Base-by-base conservation (phyloP, 2,329 filamentous ascomycete genomes). In the Pseudogymnoascus sp. region DNA sequence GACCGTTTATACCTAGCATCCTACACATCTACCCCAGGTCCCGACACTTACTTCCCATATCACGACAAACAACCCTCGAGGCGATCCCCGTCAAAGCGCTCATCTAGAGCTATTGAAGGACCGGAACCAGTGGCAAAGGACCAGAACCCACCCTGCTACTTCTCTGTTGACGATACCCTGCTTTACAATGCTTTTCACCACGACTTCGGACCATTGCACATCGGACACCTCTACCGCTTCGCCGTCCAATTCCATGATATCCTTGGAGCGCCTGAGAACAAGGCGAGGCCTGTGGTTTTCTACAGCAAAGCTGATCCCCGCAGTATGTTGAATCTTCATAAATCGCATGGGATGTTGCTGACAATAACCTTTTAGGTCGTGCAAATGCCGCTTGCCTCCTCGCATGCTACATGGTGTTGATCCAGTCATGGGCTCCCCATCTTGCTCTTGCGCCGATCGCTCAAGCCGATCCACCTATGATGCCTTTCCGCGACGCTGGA, bases 101-200 rank as follows among this genome's bases (percentile, higher is more conserved):
- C 87, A 21, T 84, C 88, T 66, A 82, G 87, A 76, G 82, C 84
- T 25, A 85, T 84, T 65, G 81, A 85, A 34, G 84, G 82, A 21
- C 81, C 85, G 16, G 81, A 79, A 62, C 75, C 81, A 8, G 77
- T 75, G 51, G 67, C 76, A 25, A 76, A 78, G 65, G 77, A 81
- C n/a, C 78, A 81, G 62, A 85, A 83, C 69, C 79, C 87, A 63
- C 95, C 95, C 0, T 93, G 90, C 75, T 99, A 98, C 79, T 99
- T 99, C 78, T 93, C 92, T 61, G 88, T 98, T 69, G 95, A 99
- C 75, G 91, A 96, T 74, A 89, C 83, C 43, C 86, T 99, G 51
- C 83, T 96, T 57, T 99, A 99, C 83, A 99, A 99, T 77, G 93
- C 93, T 34, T 99, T 99, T 78, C 93, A 98, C 78, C 93, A 96